These are phyloP conservation scores for Populus trichocarpa DNA, from an alignment of 441 rosid genomes.

Conservation along the genomic window DNA sequence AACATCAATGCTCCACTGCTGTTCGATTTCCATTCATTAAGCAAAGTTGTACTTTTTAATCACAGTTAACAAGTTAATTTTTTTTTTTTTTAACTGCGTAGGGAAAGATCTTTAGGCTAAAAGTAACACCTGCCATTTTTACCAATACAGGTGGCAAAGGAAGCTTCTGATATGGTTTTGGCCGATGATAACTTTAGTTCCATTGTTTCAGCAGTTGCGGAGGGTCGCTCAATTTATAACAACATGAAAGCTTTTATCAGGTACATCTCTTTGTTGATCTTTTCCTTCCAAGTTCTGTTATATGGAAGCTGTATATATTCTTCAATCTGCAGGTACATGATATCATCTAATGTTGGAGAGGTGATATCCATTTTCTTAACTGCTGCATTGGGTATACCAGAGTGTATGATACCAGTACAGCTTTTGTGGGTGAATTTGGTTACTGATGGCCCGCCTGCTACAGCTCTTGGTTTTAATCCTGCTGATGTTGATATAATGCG, in stretches of 20 bases:
- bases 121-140: background rate
- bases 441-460: constrained; percentile 89
- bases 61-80: background rate
- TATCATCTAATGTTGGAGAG: constrained; percentile 92
- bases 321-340: constrained; percentile 67
- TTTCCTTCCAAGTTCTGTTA: constrained; percentile 2
- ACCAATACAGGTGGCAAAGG: constrained; percentile 73
- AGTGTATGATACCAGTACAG: constrained; percentile 88
- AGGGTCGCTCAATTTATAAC: constrained; percentile 83
- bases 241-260: constrained; percentile 94
- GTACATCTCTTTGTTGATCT: constrained; percentile 21
- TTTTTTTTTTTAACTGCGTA: background rate
- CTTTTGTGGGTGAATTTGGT: constrained; percentile 94
- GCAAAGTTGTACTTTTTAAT: background rate
- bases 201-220: constrained; percentile 77
- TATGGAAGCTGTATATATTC: constrained; percentile 9
- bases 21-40: background rate
- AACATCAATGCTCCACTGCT: background rate
- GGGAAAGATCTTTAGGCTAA: background rate
- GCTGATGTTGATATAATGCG: constrained; percentile 82
- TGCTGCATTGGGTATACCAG: constrained; percentile 85
- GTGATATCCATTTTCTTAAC: constrained; percentile 81
- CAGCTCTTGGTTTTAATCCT: constrained; percentile 89
- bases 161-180: constrained; percentile 95
- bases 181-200: constrained; percentile 88